Evolutionary conservation across 352 stramenopile genomes (phyloP), one percentile per base, ranked within the genome.

Genomic region (Pythium periplocum): DNA sequence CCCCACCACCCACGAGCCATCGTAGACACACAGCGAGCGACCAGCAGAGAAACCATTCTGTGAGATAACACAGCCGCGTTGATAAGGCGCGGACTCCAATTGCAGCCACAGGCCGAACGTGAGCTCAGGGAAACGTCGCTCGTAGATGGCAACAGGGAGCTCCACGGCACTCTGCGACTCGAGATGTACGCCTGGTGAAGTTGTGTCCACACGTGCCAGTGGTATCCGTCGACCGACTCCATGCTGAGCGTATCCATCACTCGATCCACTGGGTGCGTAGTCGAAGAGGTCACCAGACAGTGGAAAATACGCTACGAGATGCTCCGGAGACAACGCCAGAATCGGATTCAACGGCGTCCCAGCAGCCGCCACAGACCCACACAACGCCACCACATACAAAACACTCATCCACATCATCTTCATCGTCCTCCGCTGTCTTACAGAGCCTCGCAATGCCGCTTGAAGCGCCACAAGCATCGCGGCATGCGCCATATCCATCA

Each of bases 231-330:
- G 38, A 5, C 36, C 47, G 9, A 32, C 12, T n/a, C 61, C 67
- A 37, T 85, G 66, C 65, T 80, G 69, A 26, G 48, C 49, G 61
- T 68, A 85, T 39, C 74, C 71, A 32, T 72, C 44, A 7, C 37
- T 31, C 2, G 41, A 53, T 6, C 74, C 74, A 1, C 35, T 30
- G 0, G 75, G 75, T 4, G 75, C 71, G 36, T 75, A 73, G 57
- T 86, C 75, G 26, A 53, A 45, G 0, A 50, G 54, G 48, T 79
- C 61, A 1, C 49, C 36, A 3, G 49, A 33, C n/a, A 86, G 52
- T 8, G 75, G 75, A 47, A 81, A 86, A 47, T 69, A 75, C 12
- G 69, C 72, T 8, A 83, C 51, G 38, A 86, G 64, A 40, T 75
- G 62, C 7, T 36, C 54, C 34, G 69, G 69, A 5, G 59, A 61